Evolutionary conservation across 495 filamentous ascomycete genomes (phyloP).

Genomic region (Daldinia loculata): DNA sequence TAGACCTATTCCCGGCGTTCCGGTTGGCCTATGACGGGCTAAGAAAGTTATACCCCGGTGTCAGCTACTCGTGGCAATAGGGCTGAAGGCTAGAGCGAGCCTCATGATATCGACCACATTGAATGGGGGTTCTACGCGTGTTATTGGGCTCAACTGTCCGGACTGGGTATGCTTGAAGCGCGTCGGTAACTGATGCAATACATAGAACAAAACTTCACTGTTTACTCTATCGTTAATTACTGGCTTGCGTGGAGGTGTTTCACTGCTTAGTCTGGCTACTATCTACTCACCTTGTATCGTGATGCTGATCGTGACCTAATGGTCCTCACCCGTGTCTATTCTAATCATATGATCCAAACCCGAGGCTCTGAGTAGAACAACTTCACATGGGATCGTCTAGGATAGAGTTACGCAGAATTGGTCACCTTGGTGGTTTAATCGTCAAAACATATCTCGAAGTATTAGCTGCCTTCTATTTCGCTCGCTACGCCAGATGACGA

Average conservation of each 20-base stretch:
- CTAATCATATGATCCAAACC: background rate
- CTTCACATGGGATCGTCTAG: background rate
- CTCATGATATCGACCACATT: background rate
- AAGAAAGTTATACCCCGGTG: background rate
- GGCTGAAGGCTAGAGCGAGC: background rate
- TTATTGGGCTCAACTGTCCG: background rate
- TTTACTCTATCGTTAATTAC: background rate
- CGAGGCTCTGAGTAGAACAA: background rate
- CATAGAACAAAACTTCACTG: background rate
- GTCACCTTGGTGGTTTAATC: too few species aligned
- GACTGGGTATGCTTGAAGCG: background rate
- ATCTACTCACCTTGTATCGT: background rate
- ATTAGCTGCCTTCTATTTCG: background rate
- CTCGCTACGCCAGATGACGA: slow-evolving; percentile 5
- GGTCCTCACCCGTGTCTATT: background rate
- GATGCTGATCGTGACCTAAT: background rate
- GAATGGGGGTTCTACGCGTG: background rate
- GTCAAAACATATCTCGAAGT: too few species aligned
- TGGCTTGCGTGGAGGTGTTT: background rate
- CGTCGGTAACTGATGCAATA: background rate
- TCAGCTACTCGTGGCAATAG: background rate
- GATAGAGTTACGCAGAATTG: background rate
- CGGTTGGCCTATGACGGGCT: background rate
- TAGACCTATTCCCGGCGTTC: too few species aligned
- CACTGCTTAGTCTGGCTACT: background rate